Percentiles rank a stretch among this genome's conserved stretches.
Conservation (phyloP, 768 basidiomycete species). For the Terana coerulea region DNA sequence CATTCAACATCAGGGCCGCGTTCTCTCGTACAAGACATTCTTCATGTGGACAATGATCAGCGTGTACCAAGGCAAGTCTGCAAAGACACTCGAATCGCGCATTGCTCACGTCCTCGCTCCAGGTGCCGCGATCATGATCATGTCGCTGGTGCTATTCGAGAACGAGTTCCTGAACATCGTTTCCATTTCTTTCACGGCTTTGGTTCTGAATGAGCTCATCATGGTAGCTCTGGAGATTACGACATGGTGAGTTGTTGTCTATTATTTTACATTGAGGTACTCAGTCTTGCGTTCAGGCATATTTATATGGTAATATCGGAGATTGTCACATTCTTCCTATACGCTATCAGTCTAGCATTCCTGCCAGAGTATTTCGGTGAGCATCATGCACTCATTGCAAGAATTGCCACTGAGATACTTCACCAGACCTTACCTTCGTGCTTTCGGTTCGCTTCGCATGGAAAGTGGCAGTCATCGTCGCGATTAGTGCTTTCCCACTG, state of each 20-base stretch:
- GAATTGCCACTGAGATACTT: too few species aligned
- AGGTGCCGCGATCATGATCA: conserved; percentile 98
- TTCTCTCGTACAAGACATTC: conserved; percentile 95
- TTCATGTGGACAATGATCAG: conserved; percentile 98
- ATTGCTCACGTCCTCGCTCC: conserved; percentile 26
- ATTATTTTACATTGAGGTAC: not conserved
- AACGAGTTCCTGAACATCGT: conserved; percentile 98
- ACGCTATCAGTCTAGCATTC: conserved; percentile 88
- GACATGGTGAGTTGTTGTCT: conserved; percentile 60
- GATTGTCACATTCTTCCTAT: conserved; percentile 83
- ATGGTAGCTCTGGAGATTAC: conserved; percentile 99
- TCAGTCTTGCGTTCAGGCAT: conserved; percentile 56
- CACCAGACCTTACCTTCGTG: conserved; percentile 86
- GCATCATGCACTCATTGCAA: conserved; percentile 31
- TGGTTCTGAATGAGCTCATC: conserved; percentile 95
- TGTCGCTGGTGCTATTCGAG: conserved; percentile 94
- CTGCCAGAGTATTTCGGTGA: conserved; percentile 96
- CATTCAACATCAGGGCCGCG: conserved; percentile 73
- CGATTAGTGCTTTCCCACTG: conserved; percentile 87
- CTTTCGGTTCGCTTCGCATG: conserved; percentile 83
- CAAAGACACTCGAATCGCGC: not conserved
- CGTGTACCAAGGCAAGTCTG: conserved; percentile 81
- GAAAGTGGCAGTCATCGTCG: conserved; percentile 95
- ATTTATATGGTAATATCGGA: conserved; percentile 92
- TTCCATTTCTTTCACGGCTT: conserved; percentile 94